Base-by-base conservation (phyloP, 805 yeast genomes). In the Candida tammaniensis region DNA sequence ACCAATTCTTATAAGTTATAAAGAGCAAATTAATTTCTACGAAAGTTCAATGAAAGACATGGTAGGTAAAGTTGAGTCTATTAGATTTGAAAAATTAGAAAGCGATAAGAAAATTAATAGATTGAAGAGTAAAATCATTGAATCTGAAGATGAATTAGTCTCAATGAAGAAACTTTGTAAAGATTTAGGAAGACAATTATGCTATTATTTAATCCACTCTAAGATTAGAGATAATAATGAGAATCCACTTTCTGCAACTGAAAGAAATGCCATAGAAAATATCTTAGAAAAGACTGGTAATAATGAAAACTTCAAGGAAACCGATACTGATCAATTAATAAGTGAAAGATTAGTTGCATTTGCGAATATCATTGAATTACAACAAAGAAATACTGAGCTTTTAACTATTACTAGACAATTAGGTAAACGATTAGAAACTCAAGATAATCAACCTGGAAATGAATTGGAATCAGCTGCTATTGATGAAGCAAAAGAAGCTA, bases 171-270 rank as follows among this genome's bases (percentile, higher is more conserved):
- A 72, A 37, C 78, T 82, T 43, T 74, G 82, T 27, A 61, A 70
- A 18, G 97, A 91, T 50, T 62, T 91, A 24, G 85, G 94, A 5
- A 77, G 80, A 27, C 98, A 91, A 54, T 73, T 93, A n/a, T 86
- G 85, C 46, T 72, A 70, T 31, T 68, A 88, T 23, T 66, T 91
- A 24, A 72, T 82, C 11, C 86, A 84, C 50, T 67, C 85, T 2
- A 68, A 78, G 18, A 62, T 82, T 1, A 70, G 78, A 29, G 74
- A 71, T 9, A 70, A 69, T 32, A 64, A 74, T n/a, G 76, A 76
- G 23, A 66, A 64, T 24, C 85, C 91, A 7, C 60, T 91, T 23
- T 72, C 83, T 4, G 56, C 68, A 0, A 74, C 74, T 10, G 96
- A 91, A 49, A 71, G 73, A 43, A 66, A 65, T n/a, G 79, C 80